Base-by-base conservation (phyloP, 345 rosid species). In the Syzygium grande region DNA sequence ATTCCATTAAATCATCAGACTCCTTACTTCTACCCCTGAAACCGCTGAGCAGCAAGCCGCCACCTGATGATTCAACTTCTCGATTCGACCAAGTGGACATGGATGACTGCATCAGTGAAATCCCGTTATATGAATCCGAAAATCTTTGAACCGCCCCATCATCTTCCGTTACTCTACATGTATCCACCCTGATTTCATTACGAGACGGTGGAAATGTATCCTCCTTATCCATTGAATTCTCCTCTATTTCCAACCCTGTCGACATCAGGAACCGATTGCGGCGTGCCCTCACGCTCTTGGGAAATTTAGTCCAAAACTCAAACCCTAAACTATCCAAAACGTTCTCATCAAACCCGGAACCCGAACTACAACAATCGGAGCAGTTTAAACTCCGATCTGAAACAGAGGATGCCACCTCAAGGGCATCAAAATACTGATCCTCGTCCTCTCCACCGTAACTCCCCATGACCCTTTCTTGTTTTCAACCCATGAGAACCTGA, bases 381-480 rank as follows among this genome's bases (percentile, higher is more conserved):
- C 61, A 87, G 89, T 89, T 93, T 16, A 92, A 90, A 89, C 88
- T 91, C 87, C 90, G 87, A 89, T 93, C 96, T 43, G 94, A 95
- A 80, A 89, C 91, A 53, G 93, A 91, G 83, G 92, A 90, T 41
- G 90, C 90, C 90, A 94, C 96, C 91, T 94, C 97, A 5, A 90
- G 91, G 80, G 93, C 94, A 90, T 96, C 98, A 61, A 92, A 92
- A 89, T 94, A 95, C 78, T 84, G 87, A 21, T 91, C 94, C 11
- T 91, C 94, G 41, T 90, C 94, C 88, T 90, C 93, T 79, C 86
- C 93, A 15, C 86, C 78, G 84, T 11, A 86, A 86, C 85, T 89
- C 85, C 86, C 92, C 96, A 92, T 91, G 55, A 22, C 85, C 65
- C 80, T 85, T 79, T 46, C 19, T 80, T 52, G 73, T 73, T 41